Percentiles rank a stretch among this genome's conserved stretches.
Evolutionary conservation across 495 filamentous ascomycete genomes (phyloP).

Genomic region (Penicillium steckii): DNA sequence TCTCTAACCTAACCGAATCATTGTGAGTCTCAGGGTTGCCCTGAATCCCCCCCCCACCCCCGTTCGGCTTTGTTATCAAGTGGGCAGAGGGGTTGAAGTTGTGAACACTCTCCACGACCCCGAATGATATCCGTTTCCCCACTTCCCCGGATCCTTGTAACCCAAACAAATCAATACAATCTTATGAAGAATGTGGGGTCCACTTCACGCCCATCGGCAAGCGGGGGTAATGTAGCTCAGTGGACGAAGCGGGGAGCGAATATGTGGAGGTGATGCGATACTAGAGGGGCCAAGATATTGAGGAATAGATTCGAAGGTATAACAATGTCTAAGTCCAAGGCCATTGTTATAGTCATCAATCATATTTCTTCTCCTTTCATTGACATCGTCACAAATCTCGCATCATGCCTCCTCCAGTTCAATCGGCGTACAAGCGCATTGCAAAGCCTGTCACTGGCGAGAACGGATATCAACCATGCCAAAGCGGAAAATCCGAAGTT

Average conservation of each 20-base stretch:
- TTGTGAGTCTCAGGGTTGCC: neutral
- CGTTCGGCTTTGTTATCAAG: neutral
- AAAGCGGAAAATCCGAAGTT: constrained; percentile 28
- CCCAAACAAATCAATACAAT: no score
- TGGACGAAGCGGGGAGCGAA: neutral
- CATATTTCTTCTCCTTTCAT: neutral
- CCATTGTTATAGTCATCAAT: neutral
- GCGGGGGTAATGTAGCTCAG: neutral
- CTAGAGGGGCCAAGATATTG: neutral
- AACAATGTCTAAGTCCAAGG: neutral
- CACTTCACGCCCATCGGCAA: neutral
- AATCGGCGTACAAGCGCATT: constrained; percentile 32
- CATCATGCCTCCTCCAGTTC: constrained; percentile 29
- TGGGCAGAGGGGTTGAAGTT: neutral
- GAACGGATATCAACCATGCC: constrained; percentile 30
- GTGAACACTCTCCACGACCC: no score
- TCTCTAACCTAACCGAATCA: neutral
- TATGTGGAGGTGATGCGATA: neutral
- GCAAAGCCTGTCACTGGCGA: constrained; percentile 24
- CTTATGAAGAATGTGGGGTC: no score
- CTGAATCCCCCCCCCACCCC: neutral
- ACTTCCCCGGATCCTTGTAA: neutral
- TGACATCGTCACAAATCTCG: neutral
- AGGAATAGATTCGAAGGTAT: neutral
- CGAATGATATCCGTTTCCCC: no score